Evolutionary conservation across 1,139 yeast species (phyloP).

Genomic region (Suhomyces guaymorum): DNA sequence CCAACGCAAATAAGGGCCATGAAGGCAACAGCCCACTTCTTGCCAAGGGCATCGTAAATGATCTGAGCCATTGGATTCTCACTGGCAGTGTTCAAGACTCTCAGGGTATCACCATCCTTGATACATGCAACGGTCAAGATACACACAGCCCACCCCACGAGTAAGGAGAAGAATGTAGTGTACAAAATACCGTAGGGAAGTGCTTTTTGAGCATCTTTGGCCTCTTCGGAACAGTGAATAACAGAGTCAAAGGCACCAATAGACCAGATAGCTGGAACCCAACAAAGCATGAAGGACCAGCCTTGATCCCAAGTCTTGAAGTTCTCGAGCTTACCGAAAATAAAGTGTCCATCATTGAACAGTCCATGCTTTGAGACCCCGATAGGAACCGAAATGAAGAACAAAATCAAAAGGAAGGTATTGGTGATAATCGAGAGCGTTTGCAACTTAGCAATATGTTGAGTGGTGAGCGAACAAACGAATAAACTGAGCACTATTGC

Average conservation of each 20-base stretch:
- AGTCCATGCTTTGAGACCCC: constrained; percentile 36
- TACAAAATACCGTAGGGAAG: constrained; percentile 29
- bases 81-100: constrained; percentile 39
- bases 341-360: constrained; percentile 38
- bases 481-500: constrained; percentile 29
- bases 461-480: constrained; percentile 35
- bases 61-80: constrained; percentile 69
- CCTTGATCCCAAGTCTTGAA: constrained; percentile 61
- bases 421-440: constrained; percentile 59
- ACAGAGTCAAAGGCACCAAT: constrained; percentile 36
- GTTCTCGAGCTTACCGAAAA: constrained; percentile 56
- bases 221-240: constrained; percentile 35
- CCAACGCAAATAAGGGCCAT: constrained; percentile 61
- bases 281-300: constrained; percentile 47
- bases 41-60: constrained; percentile 64
- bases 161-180: constrained; percentile 47
- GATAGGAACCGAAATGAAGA: constrained; percentile 66
- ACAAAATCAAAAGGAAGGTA: constrained; percentile 54
- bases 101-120: constrained; percentile 46
- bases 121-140: constrained; percentile 57
- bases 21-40: constrained; percentile 67
- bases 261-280: constrained; percentile 38
- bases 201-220: constrained; percentile 27
- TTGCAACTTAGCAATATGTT: constrained; percentile 57
- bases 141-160: constrained; percentile 59